Evolutionary conservation across 192 early-diverging fungal genomes (phyloP).

Genomic region (Bifiguratus adelaidae): DNA sequence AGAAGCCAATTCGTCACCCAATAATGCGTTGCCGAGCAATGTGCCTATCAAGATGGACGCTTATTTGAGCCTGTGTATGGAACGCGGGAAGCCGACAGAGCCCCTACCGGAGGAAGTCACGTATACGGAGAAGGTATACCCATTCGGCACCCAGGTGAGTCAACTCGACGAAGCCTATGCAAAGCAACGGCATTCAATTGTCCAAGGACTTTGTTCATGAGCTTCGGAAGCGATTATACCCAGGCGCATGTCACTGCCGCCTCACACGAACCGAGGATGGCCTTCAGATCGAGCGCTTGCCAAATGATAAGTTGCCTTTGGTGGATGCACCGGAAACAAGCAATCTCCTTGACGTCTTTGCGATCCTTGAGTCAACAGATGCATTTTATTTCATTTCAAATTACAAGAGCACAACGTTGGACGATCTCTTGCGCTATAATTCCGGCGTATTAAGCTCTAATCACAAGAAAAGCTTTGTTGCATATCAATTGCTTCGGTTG

Average conservation of each 20-base stretch:
- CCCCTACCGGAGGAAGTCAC: too few species aligned
- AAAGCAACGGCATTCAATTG: background rate
- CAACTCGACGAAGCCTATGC: conserved; percentile 5
- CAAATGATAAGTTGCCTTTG: background rate
- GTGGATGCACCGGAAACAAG: conserved; percentile 10
- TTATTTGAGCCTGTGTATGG: too few species aligned
- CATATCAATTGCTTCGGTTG: conserved; percentile 43
- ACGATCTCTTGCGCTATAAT: conserved; percentile 47
- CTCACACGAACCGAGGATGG: background rate
- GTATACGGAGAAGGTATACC: too few species aligned
- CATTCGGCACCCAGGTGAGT: too few species aligned
- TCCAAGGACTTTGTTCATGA: conserved; percentile 11
- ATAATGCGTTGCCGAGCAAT: too few species aligned
- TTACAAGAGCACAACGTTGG: conserved; percentile 36
- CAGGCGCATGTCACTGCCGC: background rate
- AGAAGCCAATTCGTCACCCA: too few species aligned
- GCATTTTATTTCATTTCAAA: conserved; percentile 42
- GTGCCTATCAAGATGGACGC: too few species aligned
- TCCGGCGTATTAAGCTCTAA: conserved; percentile 42
- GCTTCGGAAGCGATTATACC: conserved; percentile 11
- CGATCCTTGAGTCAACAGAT: conserved; percentile 34
- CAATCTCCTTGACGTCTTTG: conserved; percentile 30
- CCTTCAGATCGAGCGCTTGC: background rate
- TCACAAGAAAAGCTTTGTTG: conserved; percentile 47
- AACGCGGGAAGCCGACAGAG: too few species aligned